Evolutionary conservation across 805 yeast genomes (phyloP), one percentile per base, ranked within the genome.

Genomic region (Saccharomycopsis malanga): DNA sequence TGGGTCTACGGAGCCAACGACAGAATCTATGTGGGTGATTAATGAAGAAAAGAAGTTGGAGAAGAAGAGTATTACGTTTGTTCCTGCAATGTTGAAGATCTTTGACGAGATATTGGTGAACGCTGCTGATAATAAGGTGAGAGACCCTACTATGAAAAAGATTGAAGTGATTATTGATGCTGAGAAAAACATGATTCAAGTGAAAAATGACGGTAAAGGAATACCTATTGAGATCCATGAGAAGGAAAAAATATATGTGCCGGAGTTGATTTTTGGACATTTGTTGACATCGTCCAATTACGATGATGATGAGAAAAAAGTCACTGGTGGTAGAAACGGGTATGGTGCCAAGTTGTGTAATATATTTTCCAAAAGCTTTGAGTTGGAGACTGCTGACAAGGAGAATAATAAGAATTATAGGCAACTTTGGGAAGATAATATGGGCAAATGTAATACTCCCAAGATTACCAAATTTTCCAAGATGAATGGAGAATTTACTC

Each of bases 291-390:
- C 98, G 1, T 86, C 96, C 23, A 93, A 93, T 66, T 93, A 93
- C 63, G 96, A 93, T 63, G 98, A 93, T 63, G 78, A 91, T 54
- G 86, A 93, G 60, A 86, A 87, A 66, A 93, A 93, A 64, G 97
- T 93, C 29, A 87, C 95, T 2, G 98, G 98, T 70, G 98, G 98
- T 65, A 80, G 98, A 71, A 93, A 93, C 62, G 98, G 98, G 54
- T 93, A 81, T 61, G 98, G 98, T 66, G 98, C 98, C 42, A 93
- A 93, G 62, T 70, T 93, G 47, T 93, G 98, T 77, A 93, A 93
- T 64, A 93, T 93, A 53, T 93, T 91, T 64, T 87, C 96, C 22
- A 84, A 88, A 3, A 82, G 83, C 58, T 93, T 93, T 61, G 74
- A 71, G 12, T 74, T 93, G 24, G 96, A 88, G 62, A 93, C 98